These are phyloP conservation scores for Zygosaccharomyces pseudobailii DNA, from an alignment of 1,139 yeast genomes.

Conservation along the genomic window DNA sequence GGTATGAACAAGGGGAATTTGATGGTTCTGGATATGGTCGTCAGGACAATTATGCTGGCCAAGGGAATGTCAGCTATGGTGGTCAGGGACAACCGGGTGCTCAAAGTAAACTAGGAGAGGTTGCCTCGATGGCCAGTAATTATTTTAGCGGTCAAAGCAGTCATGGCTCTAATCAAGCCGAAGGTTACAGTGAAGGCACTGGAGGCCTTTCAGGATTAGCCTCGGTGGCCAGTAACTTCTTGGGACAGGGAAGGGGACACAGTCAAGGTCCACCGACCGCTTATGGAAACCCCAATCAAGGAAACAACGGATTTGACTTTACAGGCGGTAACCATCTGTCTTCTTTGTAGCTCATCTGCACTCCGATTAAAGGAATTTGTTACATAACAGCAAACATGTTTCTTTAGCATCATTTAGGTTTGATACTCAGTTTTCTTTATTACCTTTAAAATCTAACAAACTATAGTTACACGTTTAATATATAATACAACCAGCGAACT, in stretches of 20 bases:
- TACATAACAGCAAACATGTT: no score
- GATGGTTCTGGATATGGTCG: background rate
- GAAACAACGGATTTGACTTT: background rate
- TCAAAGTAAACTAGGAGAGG: slow-evolving; percentile 7
- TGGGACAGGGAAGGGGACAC: slow-evolving; percentile 5
- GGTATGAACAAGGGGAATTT: background rate
- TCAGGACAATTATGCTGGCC: background rate
- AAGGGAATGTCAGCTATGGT: background rate
- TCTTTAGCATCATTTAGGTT: background rate
- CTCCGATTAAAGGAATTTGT: background rate
- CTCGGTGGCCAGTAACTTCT: slow-evolving; percentile 6
- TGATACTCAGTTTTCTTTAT: background rate
- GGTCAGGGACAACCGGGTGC: background rate
- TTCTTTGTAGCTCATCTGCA: background rate
- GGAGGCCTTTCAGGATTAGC: slow-evolving; percentile 2
- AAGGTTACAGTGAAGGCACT: slow-evolving; percentile 1
- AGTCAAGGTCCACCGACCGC: background rate
- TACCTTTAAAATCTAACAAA: background rate
- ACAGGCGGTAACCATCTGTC: slow-evolving; percentile 1
- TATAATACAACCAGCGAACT: slow-evolving; percentile 2
- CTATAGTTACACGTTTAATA: slow-evolving; percentile 1
- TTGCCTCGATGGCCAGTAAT: slow-evolving; percentile 16
- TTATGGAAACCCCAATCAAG: background rate
- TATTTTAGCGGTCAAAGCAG: slow-evolving; percentile 7
- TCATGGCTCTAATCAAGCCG: background rate